phyloP scores from a whole-genome alignment of 1,284 basidiomycete genomes.

The Ustilago xerochloae region DNA sequence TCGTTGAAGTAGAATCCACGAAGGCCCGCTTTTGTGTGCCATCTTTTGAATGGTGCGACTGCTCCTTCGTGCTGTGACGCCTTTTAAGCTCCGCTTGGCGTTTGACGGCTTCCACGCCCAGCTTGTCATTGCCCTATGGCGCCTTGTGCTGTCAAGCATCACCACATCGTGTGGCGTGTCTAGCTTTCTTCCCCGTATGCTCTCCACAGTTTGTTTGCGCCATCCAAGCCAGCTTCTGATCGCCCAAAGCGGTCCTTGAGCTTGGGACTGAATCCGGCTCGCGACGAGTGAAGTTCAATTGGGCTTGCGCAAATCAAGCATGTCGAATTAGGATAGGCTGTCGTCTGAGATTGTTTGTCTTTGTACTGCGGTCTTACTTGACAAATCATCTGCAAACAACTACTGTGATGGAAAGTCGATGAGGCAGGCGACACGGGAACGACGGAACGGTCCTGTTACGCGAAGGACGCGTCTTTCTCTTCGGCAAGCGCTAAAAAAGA shows the following conservation, averaged over 20 bases:
- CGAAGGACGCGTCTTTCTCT: not conserved
- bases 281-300: no score
- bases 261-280: not conserved
- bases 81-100: conserved; percentile 1
- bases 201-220: not conserved
- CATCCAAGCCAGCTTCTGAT: not conserved
- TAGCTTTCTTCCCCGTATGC: no score
- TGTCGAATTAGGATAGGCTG: no score
- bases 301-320: no score
- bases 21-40: no score
- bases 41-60: not conserved
- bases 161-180: no score
- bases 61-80: not conserved
- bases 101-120: conserved; percentile 23
- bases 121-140: conserved; percentile 14
- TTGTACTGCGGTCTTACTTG: no score
- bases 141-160: no score
- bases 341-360: no score
- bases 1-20: not conserved
- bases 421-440: not conserved
- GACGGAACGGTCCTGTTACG: not conserved
- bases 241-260: not conserved
- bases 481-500: not conserved
- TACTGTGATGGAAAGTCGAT: no score
- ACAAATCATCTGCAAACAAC: not conserved